phyloP scores from a whole-genome alignment of 2,329 filamentous ascomycete genomes.

The Fusarium lyarnte region DNA sequence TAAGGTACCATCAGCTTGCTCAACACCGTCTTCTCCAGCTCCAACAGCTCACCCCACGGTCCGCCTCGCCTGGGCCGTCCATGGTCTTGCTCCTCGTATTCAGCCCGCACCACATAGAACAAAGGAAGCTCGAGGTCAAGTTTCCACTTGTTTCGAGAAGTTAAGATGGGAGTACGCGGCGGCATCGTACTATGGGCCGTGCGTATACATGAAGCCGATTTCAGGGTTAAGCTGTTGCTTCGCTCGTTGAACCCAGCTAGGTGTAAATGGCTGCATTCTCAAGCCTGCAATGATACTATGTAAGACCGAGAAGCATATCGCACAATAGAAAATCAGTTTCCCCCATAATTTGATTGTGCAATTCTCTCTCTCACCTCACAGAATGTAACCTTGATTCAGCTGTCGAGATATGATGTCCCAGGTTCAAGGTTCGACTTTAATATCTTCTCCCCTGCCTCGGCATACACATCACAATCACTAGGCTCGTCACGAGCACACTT shows the following conservation, averaged over 20 bases:
- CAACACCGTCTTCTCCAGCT: constrained; percentile 7
- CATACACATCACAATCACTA: neutral
- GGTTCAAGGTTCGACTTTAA: constrained; percentile 29
- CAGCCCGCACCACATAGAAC: neutral
- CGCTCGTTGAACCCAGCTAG: constrained; percentile 12
- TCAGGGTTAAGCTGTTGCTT: constrained; percentile 7
- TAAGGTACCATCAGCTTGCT: neutral
- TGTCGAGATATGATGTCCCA: constrained; percentile 10
- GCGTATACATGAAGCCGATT: constrained; percentile 23
- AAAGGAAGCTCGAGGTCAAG: constrained; percentile 1
- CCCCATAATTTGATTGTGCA: neutral
- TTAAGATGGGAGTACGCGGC: constrained; percentile 12
- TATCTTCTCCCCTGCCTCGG: constrained; percentile 14
- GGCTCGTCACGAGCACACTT: neutral
- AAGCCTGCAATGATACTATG: neutral
- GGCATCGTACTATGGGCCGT: constrained; percentile 2
- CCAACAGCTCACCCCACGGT: constrained; percentile 5
- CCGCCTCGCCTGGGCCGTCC: constrained; percentile 21
- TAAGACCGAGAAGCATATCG: neutral
- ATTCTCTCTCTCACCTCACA: neutral
- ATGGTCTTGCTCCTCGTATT: constrained; percentile 6
- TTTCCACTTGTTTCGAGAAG: constrained; percentile 42
- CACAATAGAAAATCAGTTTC: neutral
- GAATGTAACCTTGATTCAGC: neutral
- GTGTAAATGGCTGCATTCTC: neutral